Evolutionary conservation across 129 eudicot species (phyloP).

Genomic region (Solidago caesia): DNA sequence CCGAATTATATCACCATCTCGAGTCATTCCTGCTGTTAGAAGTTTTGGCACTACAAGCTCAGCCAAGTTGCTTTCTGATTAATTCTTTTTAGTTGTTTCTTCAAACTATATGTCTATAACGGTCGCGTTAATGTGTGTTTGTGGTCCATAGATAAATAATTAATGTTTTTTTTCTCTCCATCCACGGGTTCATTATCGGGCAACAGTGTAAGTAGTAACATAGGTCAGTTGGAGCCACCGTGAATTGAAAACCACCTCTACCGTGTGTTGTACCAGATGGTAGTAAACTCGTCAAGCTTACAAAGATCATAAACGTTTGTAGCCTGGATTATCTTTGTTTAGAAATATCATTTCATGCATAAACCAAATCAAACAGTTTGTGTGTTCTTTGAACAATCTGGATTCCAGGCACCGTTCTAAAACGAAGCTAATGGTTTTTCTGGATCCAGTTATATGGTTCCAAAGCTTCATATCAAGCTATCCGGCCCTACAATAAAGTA

Average conservation of each 20-base stretch:
- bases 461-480: not conserved
- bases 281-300: not conserved
- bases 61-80: conserved; percentile 62
- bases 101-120: conserved; percentile 5
- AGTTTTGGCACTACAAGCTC: conserved; percentile 62
- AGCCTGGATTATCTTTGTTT: not conserved
- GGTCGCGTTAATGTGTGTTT: conserved; percentile 25
- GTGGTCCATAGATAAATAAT: not conserved
- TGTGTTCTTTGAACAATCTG: not conserved
- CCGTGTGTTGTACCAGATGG: not conserved
- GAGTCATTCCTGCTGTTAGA: conserved; percentile 62
- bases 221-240: too few species aligned
- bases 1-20: conserved; percentile 73
- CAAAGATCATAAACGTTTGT: not conserved
- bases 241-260: too few species aligned
- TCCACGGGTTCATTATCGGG: too few species aligned
- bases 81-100: not conserved
- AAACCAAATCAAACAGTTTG: not conserved
- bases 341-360: not conserved
- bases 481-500: not conserved
- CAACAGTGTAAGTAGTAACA: too few species aligned
- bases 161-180: not conserved
- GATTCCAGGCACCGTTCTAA: not conserved
- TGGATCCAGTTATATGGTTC: not conserved
- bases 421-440: not conserved